Evolutionary conservation across 208 protist species (phyloP).

Genomic region (Angomonas deanei): DNA sequence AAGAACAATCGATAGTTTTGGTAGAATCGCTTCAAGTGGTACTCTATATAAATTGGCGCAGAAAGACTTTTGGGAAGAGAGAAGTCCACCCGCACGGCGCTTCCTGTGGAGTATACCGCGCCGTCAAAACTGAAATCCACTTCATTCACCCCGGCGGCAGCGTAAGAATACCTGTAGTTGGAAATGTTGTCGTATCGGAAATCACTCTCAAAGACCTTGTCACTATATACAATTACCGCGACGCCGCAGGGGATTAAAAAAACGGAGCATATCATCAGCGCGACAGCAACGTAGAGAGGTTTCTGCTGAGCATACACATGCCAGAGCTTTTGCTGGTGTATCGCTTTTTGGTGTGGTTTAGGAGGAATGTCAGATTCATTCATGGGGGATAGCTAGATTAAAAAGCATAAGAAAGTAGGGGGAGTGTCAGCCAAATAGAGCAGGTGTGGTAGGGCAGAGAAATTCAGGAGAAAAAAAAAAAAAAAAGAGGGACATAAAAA

Average conservation of each 20-base stretch:
- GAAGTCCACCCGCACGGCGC: slow-evolving; percentile 35
- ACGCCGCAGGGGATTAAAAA: slow-evolving; percentile 93
- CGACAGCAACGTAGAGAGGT: slow-evolving; percentile 80
- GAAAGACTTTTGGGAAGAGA: slow-evolving; percentile 61
- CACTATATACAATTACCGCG: slow-evolving; percentile 73
- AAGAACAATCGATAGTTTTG: slow-evolving; percentile 97
- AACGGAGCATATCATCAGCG: slow-evolving; percentile 91
- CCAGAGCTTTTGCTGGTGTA: slow-evolving; percentile 92
- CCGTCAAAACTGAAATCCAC: slow-evolving; percentile 46
- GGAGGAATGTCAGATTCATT: slow-evolving; percentile 10
- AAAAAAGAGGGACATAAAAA: too few species aligned
- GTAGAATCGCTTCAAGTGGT: slow-evolving; percentile 95
- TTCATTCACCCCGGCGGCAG: slow-evolving; percentile 12
- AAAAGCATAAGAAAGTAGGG: too few species aligned
- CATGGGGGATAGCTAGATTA: too few species aligned
- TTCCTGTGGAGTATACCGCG: slow-evolving; percentile 30
- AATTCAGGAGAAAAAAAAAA: too few species aligned
- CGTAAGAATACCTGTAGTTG: slow-evolving; percentile 33
- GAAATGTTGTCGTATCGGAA: slow-evolving; percentile 78
- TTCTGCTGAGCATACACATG: slow-evolving; percentile 95
- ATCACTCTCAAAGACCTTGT: slow-evolving; percentile 44
- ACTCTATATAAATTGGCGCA: slow-evolving; percentile 95
- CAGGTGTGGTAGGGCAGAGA: too few species aligned
- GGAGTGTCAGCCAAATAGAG: too few species aligned
- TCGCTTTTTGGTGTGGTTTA: slow-evolving; percentile 32